These are phyloP conservation scores for Balansia obtecta DNA, from an alignment of 2,329 filamentous ascomycete genomes.

Conservation along the genomic window DNA sequence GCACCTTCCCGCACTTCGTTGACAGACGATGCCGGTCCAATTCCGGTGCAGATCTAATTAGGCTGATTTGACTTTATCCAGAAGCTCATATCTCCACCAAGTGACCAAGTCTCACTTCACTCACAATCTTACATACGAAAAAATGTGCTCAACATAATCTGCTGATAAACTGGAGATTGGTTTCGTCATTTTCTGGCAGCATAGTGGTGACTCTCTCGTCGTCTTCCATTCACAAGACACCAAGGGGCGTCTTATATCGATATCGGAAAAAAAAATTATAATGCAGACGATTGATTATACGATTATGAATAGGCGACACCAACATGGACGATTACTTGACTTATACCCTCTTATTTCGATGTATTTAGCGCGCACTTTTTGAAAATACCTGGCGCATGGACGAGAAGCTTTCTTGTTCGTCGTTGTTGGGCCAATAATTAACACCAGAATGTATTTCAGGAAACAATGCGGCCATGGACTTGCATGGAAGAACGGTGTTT, in stretches of 20 bases:
- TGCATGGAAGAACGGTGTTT: not conserved
- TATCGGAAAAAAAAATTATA: constrained; percentile 8
- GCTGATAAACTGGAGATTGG: not conserved
- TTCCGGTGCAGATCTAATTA: constrained; percentile 17
- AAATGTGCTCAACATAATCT: too few species aligned
- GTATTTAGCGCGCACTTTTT: not conserved
- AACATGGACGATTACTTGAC: constrained; percentile 7
- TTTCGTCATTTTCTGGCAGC: not conserved
- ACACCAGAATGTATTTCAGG: not conserved
- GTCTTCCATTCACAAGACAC: constrained; percentile 17
- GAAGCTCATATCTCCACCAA: not conserved
- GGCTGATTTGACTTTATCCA: constrained; percentile 2
- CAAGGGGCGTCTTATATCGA: constrained; percentile 13
- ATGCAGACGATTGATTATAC: constrained; percentile 11
- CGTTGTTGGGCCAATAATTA: not conserved
- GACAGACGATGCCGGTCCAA: constrained; percentile 26
- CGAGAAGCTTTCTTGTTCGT: not conserved
- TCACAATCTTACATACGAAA: not conserved
- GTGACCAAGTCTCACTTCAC: not conserved
- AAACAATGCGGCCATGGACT: not conserved
- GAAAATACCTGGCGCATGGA: not conserved
- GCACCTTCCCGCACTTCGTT: constrained; percentile 14
- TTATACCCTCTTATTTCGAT: constrained; percentile 1
- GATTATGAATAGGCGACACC: constrained; percentile 17
- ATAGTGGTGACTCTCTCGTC: not conserved